phyloP scores from a whole-genome alignment of 2,329 filamentous ascomycete genomes.

The Neopestalotiopsis sp. region DNA sequence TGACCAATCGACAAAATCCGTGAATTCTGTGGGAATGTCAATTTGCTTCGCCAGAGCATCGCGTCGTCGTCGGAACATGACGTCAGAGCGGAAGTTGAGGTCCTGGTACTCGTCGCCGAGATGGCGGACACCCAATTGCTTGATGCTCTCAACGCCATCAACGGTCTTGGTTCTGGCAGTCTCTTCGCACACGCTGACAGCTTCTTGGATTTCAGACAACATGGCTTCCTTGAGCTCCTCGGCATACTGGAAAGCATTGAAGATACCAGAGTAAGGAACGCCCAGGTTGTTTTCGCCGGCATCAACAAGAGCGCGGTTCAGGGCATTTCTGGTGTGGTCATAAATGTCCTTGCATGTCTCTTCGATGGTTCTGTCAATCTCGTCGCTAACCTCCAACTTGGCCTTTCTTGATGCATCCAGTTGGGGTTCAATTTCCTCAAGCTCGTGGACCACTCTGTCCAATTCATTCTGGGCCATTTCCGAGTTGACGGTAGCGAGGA shows the following conservation, averaged over 20 bases:
- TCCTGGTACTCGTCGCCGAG: constrained; percentile 86
- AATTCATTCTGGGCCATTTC: constrained; percentile 87
- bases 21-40: constrained; percentile 84
- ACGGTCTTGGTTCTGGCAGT: constrained; percentile 81
- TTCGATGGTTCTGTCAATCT: constrained; percentile 83
- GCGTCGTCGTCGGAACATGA: constrained; percentile 89
- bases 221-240: constrained; percentile 89
- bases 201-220: constrained; percentile 82
- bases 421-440: constrained; percentile 82
- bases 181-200: constrained; percentile 82
- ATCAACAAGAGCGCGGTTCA: constrained; percentile 76
- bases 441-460: constrained; percentile 78
- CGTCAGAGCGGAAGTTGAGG: constrained; percentile 85
- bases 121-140: constrained; percentile 85
- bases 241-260: constrained; percentile 87
- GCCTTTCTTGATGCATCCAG: constrained; percentile 85
- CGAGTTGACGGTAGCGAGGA: constrained; percentile 82
- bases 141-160: constrained; percentile 83
- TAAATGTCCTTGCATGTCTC: constrained; percentile 86
- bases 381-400: constrained; percentile 77
- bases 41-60: constrained; percentile 85
- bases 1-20: constrained; percentile 90
- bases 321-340: constrained; percentile 75
- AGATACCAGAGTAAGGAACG: constrained; percentile 84
- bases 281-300: constrained; percentile 80